These are phyloP conservation scores for Cercospora citrullina DNA, from an alignment of 2,329 filamentous ascomycete genomes.

Conservation along the genomic window DNA sequence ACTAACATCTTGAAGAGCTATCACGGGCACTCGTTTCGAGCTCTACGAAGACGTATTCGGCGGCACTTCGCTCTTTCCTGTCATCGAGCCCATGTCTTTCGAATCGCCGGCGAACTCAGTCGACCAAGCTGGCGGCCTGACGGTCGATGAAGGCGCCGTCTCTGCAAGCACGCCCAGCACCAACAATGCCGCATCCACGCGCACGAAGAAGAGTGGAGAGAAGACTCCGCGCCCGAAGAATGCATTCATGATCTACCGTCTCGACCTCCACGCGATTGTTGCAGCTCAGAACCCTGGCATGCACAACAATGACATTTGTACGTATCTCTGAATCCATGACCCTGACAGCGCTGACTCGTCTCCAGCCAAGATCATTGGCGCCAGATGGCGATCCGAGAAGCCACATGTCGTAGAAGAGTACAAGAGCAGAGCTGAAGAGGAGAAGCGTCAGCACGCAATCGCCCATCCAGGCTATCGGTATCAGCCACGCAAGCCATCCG, in stretches of 20 bases:
- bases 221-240: conserved; percentile 20
- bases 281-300: conserved; percentile 18
- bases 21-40: not conserved
- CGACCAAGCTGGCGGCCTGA: conserved; percentile 11
- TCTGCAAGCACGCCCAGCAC: conserved; percentile 22
- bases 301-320: conserved; percentile 26
- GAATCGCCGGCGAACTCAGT: conserved; percentile 13
- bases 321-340: no score
- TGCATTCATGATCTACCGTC: conserved; percentile 26
- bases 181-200: conserved; percentile 19
- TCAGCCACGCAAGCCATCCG: conserved; percentile 38
- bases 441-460: conserved; percentile 19
- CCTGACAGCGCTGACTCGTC: no score
- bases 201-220: conserved; percentile 16
- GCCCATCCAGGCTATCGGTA: conserved; percentile 22
- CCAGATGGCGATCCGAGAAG: conserved; percentile 3
- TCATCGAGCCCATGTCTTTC: conserved; percentile 12
- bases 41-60: conserved; percentile 6
- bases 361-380: not conserved
- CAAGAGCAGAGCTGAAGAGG: conserved; percentile 15
- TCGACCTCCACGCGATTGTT: conserved; percentile 18
- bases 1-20: not conserved
- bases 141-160: conserved; percentile 13
- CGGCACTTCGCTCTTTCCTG: conserved; percentile 9
- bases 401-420: conserved; percentile 13